Evolutionary conservation across 2,329 filamentous ascomycete genomes (phyloP).

Genomic region (Neonectria hederae): DNA sequence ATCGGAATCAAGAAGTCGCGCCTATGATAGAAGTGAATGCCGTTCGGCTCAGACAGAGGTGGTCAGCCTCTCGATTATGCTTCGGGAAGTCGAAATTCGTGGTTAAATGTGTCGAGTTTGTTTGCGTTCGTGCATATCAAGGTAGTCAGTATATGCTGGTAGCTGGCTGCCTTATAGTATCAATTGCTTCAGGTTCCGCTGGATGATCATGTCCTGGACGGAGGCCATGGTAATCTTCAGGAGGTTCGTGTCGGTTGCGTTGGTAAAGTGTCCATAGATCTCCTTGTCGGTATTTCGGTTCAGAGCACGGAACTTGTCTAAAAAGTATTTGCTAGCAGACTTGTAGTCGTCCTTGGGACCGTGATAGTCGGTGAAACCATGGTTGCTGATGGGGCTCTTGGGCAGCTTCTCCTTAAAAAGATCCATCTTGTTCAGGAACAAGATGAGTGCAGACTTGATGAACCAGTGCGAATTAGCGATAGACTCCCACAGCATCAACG

Average conservation of each 20-base stretch:
- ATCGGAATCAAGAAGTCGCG: background rate
- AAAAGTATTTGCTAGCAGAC: slow-evolving; percentile 81
- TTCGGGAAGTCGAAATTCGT: background rate
- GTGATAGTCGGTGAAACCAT: slow-evolving; percentile 82
- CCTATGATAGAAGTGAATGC: slow-evolving; percentile 8
- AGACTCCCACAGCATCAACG: slow-evolving; percentile 86
- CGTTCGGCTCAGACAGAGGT: slow-evolving; percentile 8
- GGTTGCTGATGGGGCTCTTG: slow-evolving; percentile 74
- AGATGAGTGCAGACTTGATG: slow-evolving; percentile 80
- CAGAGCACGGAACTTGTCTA: slow-evolving; percentile 80
- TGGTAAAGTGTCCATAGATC: slow-evolving; percentile 71
- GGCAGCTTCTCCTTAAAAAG: slow-evolving; percentile 81
- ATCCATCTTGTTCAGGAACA: slow-evolving; percentile 91
- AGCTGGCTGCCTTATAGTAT: slow-evolving; percentile 55
- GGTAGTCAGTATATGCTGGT: background rate
- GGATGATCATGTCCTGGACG: slow-evolving; percentile 88
- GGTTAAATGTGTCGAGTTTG: slow-evolving; percentile 1
- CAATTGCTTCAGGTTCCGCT: slow-evolving; percentile 82
- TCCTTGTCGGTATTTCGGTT: slow-evolving; percentile 75
- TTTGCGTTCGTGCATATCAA: slow-evolving; percentile 7
- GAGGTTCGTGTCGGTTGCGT: slow-evolving; percentile 74
- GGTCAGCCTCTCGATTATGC: slow-evolving; percentile 3
- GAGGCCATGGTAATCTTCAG: slow-evolving; percentile 88
- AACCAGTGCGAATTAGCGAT: slow-evolving; percentile 90
- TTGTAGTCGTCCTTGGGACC: slow-evolving; percentile 77